Conservation (phyloP, 352 stramenopile genomes). For the Globisporangium cylindrosporum region DNA sequence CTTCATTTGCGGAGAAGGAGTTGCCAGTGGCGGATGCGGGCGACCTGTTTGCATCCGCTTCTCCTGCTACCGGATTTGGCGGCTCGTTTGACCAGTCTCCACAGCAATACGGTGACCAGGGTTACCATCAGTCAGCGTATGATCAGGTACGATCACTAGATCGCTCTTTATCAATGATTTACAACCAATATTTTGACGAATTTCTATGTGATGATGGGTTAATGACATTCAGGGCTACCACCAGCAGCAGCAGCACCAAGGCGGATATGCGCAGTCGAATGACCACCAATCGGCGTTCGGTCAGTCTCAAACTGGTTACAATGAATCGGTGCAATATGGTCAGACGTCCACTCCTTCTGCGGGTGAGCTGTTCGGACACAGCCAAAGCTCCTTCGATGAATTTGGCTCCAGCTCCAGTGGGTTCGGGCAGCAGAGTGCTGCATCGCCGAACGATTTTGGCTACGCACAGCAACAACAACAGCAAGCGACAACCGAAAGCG, state of each 20-base stretch:
- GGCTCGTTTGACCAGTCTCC: conserved; percentile 30
- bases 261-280: conserved; percentile 19
- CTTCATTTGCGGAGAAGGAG: conserved; percentile 47
- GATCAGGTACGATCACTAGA: conserved; percentile 27
- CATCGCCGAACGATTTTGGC: conserved; percentile 5
- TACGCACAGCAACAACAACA: conserved; percentile 3
- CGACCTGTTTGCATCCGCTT: conserved; percentile 53
- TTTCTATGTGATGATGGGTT: background rate
- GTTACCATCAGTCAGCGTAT: conserved; percentile 30
- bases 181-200: background rate
- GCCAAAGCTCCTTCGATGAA: conserved; percentile 12
- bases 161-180: background rate
- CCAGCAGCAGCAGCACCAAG: conserved; percentile 14
- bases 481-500: background rate
- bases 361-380: conserved; percentile 27
- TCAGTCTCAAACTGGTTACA: conserved; percentile 15
- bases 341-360: conserved; percentile 21
- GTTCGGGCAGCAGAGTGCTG: conserved; percentile 11
- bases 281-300: conserved; percentile 8
- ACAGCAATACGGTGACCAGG: conserved; percentile 25
- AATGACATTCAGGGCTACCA: conserved; percentile 7
- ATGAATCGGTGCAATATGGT: conserved; percentile 21
- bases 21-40: conserved; percentile 47
- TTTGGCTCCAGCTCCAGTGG: conserved; percentile 13
- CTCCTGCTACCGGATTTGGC: conserved; percentile 31